Evolutionary conservation across 768 basidiomycete genomes (phyloP).

Genomic region (Boletus subparvulus): DNA sequence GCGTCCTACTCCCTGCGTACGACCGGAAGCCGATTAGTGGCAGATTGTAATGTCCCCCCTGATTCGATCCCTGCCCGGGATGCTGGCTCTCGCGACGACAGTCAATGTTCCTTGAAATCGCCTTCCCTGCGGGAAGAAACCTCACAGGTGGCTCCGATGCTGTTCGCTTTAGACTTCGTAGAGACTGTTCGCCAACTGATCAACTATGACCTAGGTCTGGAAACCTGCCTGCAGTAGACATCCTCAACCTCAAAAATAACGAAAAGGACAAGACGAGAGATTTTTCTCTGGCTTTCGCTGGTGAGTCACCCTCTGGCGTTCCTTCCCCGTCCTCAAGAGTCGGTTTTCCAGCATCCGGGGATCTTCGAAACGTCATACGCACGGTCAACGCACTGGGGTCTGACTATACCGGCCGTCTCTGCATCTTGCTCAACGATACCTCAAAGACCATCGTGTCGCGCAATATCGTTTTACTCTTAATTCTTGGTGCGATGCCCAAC

Average conservation of each 20-base stretch:
- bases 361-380: slow-evolving; percentile 43
- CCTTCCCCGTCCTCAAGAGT: not conserved
- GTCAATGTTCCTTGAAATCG: not conserved
- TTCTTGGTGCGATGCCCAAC: slow-evolving; percentile 37
- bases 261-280: slow-evolving; percentile 18
- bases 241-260: slow-evolving; percentile 28
- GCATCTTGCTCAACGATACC: slow-evolving; percentile 44
- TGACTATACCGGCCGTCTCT: slow-evolving; percentile 40
- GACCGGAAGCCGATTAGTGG: not conserved
- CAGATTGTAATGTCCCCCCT: slow-evolving; percentile 16
- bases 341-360: slow-evolving; percentile 40
- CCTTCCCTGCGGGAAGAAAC: not conserved
- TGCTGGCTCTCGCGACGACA: slow-evolving; percentile 2
- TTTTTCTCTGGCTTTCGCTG: slow-evolving; percentile 23
- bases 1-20: not conserved
- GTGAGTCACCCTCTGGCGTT: slow-evolving; percentile 2
- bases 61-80: not conserved
- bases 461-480: slow-evolving; percentile 41
- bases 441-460: slow-evolving; percentile 32
- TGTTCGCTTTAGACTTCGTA: slow-evolving; percentile 22
- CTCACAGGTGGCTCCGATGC: slow-evolving; percentile 12
- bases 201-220: slow-evolving; percentile 11
- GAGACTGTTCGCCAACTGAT: not conserved
- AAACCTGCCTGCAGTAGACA: slow-evolving; percentile 29
- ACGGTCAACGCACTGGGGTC: slow-evolving; percentile 43